Conservation (phyloP, 345 rosid genomes). For the Eucalyptus virginea region DNA sequence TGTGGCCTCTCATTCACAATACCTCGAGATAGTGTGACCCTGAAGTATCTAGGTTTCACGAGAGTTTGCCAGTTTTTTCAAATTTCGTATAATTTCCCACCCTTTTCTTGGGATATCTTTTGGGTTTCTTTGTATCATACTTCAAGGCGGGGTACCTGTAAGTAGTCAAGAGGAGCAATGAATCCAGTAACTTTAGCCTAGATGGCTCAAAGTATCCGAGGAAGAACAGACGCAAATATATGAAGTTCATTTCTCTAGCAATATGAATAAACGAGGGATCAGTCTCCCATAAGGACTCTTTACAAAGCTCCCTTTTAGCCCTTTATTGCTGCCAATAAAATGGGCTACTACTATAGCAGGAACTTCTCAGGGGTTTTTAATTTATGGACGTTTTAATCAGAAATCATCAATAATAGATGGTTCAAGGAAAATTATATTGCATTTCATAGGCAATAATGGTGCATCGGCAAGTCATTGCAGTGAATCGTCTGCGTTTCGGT, state of each 20-base stretch:
- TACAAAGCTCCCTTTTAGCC: not conserved
- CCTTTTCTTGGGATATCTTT: not conserved
- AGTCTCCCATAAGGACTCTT: not conserved
- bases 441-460: too few relatives aligned
- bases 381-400: not conserved
- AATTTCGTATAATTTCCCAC: not conserved
- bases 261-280: not conserved
- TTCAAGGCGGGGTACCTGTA: not conserved
- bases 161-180: not conserved
- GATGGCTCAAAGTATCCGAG: not conserved
- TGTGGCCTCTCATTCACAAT: constrained; percentile 67
- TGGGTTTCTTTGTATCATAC: too few relatives aligned
- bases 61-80: not conserved
- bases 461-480: too few relatives aligned
- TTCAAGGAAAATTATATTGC: too few relatives aligned
- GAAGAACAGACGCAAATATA: not conserved
- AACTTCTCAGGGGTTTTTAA: not conserved
- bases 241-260: not conserved
- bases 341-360: too few relatives aligned
- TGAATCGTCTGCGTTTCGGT: too few relatives aligned
- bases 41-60: not conserved
- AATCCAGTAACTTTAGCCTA: not conserved
- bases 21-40: not conserved
- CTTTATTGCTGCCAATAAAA: too few relatives aligned
- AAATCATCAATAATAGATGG: too few relatives aligned